Conservation (phyloP, 2,329 filamentous ascomycete species). For the Lecanicillium sp. region DNA sequence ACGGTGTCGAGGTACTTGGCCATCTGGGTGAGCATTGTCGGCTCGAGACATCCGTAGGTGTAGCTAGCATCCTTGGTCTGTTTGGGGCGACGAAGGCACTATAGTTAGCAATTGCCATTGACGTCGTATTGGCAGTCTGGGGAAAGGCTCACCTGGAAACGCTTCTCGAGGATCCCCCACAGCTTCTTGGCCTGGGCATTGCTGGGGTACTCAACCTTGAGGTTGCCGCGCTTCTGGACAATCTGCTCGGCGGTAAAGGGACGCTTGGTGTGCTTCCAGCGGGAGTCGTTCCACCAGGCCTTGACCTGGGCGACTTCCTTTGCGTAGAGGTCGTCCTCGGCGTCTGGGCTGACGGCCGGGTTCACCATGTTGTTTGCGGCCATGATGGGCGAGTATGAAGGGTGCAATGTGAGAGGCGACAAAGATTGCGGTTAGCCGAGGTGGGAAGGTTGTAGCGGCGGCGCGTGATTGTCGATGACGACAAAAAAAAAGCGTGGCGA, state of each 20-base stretch:
- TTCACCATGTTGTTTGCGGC: slow-evolving; percentile 56
- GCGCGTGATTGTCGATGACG: background rate
- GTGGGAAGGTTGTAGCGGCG: slow-evolving; percentile 1
- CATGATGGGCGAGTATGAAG: slow-evolving; percentile 32
- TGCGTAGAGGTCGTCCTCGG: slow-evolving; percentile 61
- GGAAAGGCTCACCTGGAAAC: slow-evolving; percentile 69
- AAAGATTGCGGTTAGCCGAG: slow-evolving; percentile 7
- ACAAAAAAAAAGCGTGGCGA: background rate
- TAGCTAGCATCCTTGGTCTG: slow-evolving; percentile 80
- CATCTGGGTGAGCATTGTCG: slow-evolving; percentile 99
- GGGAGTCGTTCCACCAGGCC: slow-evolving; percentile 86
- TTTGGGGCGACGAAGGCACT: background rate
- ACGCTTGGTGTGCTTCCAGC: slow-evolving; percentile 89
- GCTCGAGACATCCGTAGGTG: slow-evolving; percentile 95
- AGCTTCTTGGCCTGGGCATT: slow-evolving; percentile 89
- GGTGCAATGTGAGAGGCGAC: background rate
- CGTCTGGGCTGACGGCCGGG: slow-evolving; percentile 45
- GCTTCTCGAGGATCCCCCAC: slow-evolving; percentile 79
- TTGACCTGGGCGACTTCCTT: slow-evolving; percentile 83
- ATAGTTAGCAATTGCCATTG: too few species aligned
- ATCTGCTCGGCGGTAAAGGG: slow-evolving; percentile 96
- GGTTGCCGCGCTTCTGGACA: slow-evolving; percentile 84
- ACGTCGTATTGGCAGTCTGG: background rate
- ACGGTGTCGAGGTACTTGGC: slow-evolving; percentile 97
- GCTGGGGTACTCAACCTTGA: slow-evolving; percentile 88